Conservation (phyloP, 2,329 filamentous ascomycete species). For the Endocalyx cinctus region DNA sequence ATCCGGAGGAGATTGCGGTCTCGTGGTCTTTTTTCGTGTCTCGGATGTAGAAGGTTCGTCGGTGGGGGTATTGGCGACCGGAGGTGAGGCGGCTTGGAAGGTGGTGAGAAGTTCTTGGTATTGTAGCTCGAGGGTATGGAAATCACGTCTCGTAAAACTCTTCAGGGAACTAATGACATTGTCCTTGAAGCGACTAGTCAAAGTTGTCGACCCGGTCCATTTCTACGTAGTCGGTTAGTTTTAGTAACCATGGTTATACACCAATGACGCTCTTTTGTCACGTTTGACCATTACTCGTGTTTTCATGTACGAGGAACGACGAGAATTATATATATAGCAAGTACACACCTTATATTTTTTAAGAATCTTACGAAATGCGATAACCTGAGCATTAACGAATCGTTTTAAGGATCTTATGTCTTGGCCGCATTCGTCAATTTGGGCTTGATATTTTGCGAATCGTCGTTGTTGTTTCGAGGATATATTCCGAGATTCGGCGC, state of each 20-base stretch:
- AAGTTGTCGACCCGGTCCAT: conserved; percentile 70
- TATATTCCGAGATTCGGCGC: conserved; percentile 29
- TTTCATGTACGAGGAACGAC: too few relatives aligned
- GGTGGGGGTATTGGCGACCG: conserved; percentile 9
- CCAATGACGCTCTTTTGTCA: neutral
- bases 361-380: conserved; percentile 75
- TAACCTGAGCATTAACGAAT: conserved; percentile 68
- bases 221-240: conserved; percentile 44
- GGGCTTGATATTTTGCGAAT: conserved; percentile 49
- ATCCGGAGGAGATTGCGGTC: conserved; percentile 8
- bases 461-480: conserved; percentile 46
- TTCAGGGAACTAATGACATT: conserved; percentile 62
- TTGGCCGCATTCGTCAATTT: conserved; percentile 56
- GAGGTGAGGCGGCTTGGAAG: conserved; percentile 42
- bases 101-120: conserved; percentile 46
- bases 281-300: neutral
- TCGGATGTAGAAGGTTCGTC: conserved; percentile 9
- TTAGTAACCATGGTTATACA: conserved; percentile 4
- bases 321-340: conserved; percentile 5
- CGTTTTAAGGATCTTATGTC: conserved; percentile 67
- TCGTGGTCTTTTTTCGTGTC: conserved; percentile 7
- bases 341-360: conserved; percentile 71
- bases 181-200: conserved; percentile 62
- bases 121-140: conserved; percentile 46
- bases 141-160: conserved; percentile 67